A percentile compares a stretch with the other conserved stretches of the same genome.
These are phyloP conservation scores for Urochloa ruziziensis DNA, from an alignment of 176 grass and related monocot species.

Conservation along the genomic window DNA sequence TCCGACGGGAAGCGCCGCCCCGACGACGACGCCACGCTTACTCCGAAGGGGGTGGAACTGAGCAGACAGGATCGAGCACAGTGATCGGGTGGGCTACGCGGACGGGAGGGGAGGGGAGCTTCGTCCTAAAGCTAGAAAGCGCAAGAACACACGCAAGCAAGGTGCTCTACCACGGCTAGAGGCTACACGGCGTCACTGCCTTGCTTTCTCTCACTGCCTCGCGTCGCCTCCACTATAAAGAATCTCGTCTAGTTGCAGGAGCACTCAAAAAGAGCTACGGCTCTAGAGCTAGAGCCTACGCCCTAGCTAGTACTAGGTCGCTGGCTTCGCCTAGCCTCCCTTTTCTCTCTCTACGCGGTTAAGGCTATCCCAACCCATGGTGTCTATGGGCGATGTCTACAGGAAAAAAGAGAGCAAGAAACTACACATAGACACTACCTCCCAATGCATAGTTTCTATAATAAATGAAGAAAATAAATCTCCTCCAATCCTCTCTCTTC, in stretches of 20 bases:
- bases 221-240: slow-evolving; percentile 9
- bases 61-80: slow-evolving; percentile 1
- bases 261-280: slow-evolving; percentile 17
- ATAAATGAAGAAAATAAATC: too few relatives aligned
- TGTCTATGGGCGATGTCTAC: too few relatives aligned
- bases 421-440: too few relatives aligned
- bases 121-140: slow-evolving; percentile 14
- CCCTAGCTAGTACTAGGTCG: neutral
- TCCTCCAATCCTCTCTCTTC: too few relatives aligned
- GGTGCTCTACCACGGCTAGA: slow-evolving; percentile 19
- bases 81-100: neutral
- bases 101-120: neutral
- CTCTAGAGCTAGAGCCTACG: neutral
- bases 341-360: neutral
- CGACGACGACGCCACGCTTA: slow-evolving; percentile 65
- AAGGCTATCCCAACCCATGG: too few relatives aligned
- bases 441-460: too few relatives aligned
- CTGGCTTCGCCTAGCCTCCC: neutral
- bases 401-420: too few relatives aligned
- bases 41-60: neutral
- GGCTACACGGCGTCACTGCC: neutral
- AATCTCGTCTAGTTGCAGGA: neutral
- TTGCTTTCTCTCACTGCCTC: neutral
- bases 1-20: slow-evolving; percentile 81
- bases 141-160: slow-evolving; percentile 23